phyloP scores from a whole-genome alignment of 805 yeast genomes.

The Ogataea pilisensis region DNA sequence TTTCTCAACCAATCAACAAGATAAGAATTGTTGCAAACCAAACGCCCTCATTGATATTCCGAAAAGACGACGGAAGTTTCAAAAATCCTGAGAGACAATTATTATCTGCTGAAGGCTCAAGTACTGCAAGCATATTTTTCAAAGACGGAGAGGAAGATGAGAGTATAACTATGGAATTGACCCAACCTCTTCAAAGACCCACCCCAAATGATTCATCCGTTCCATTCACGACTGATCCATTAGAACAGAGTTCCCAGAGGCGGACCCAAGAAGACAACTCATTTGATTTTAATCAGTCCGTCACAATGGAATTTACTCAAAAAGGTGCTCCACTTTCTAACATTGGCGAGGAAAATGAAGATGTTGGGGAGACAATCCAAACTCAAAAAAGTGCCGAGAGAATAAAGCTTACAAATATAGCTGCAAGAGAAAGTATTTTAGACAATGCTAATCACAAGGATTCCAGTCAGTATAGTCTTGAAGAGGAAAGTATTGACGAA shows the following conservation, averaged over 20 bases:
- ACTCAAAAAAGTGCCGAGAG: constrained; percentile 5
- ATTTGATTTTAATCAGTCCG: constrained; percentile 4
- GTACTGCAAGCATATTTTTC: not conserved
- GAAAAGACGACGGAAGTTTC: not conserved
- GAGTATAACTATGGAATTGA: constrained; percentile 16
- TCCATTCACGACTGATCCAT: too few species aligned
- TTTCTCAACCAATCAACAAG: constrained; percentile 12
- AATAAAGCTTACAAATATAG: constrained; percentile 1
- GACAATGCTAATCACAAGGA: too few species aligned
- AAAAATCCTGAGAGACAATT: too few species aligned
- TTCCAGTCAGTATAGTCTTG: too few species aligned
- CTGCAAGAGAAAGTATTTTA: not conserved
- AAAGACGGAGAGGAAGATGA: not conserved
- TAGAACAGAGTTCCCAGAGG: too few species aligned
- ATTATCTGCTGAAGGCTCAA: too few species aligned
- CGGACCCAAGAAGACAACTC: not conserved
- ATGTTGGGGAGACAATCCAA: too few species aligned
- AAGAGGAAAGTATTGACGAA: too few species aligned
- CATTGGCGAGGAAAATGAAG: too few species aligned
- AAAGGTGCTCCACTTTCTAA: too few species aligned
- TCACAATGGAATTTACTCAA: constrained; percentile 1
- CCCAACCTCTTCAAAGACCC: constrained; percentile 16
- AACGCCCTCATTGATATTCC: constrained; percentile 15
- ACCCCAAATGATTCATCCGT: not conserved
- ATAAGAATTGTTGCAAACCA: constrained; percentile 17